Evolutionary conservation across 2,329 filamentous ascomycete species (phyloP).

Genomic region (Scytalidium lignicola): DNA sequence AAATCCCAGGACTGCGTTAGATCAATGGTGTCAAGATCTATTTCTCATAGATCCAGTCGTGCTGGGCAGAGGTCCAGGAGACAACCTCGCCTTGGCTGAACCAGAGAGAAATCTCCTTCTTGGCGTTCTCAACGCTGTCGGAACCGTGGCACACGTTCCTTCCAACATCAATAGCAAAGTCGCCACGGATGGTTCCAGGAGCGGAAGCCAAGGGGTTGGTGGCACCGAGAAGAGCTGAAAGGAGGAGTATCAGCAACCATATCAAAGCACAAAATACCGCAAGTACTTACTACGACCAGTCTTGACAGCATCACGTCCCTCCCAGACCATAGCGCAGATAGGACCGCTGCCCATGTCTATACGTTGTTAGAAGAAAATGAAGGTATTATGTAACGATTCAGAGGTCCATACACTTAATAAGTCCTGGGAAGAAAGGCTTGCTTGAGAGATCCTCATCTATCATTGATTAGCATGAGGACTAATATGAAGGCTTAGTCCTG

Average conservation of each 20-base stretch:
- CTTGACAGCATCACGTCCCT: conserved; percentile 98
- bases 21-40: conserved; percentile 21
- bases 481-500: not conserved
- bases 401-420: conserved; percentile 74
- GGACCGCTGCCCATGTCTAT: conserved; percentile 95
- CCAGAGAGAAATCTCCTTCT: conserved; percentile 99
- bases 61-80: conserved; percentile 76
- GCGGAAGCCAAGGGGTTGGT: conserved; percentile 95
- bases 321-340: conserved; percentile 99
- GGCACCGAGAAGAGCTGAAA: conserved; percentile 81
- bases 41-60: conserved; percentile 98
- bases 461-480: conserved; percentile 23
- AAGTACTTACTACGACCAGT: conserved; percentile 74
- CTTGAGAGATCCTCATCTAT: conserved; percentile 77
- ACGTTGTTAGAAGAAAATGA: conserved; percentile 16
- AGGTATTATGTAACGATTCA: conserved; percentile 5
- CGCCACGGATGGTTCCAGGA: conserved; percentile 97
- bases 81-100: conserved; percentile 86
- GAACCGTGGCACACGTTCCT: conserved; percentile 99
- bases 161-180: conserved; percentile 81
- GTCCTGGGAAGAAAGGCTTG: conserved; percentile 96
- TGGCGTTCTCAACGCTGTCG: conserved; percentile 95
- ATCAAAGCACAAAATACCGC: not conserved
- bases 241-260: conserved; percentile 15
- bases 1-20: not conserved